Conservation (phyloP, 2,329 filamentous ascomycete genomes). For the Curvularia spicifera region DNA sequence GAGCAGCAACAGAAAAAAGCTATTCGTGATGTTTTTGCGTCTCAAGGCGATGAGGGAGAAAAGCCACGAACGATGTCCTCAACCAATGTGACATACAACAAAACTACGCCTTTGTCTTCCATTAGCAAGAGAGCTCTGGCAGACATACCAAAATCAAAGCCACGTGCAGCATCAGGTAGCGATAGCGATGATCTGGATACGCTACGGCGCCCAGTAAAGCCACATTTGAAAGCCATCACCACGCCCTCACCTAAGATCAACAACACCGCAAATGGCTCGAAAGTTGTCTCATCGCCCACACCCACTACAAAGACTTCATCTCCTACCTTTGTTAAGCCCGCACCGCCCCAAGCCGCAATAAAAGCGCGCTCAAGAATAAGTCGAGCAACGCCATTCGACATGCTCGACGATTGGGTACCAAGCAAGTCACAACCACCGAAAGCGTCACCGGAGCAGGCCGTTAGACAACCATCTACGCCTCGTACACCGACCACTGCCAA, state of each 20-base stretch:
- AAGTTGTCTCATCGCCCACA: constrained; percentile 1
- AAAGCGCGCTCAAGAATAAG: constrained; percentile 24
- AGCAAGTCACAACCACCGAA: constrained; percentile 8
- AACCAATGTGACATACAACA: not conserved
- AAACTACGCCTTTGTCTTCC: not conserved
- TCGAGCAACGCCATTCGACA: constrained; percentile 34
- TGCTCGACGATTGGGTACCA: constrained; percentile 34
- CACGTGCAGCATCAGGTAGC: constrained; percentile 16
- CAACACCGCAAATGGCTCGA: not conserved
- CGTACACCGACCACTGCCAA: not conserved
- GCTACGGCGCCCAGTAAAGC: constrained; percentile 13
- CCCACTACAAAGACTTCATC: constrained; percentile 2
- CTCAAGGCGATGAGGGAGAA: constrained; percentile 14
- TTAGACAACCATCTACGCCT: not conserved
- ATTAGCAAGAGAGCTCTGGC: not conserved
- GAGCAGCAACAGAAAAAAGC: constrained; percentile 40
- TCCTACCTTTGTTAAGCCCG: constrained; percentile 29
- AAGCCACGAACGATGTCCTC: not conserved
- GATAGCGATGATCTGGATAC: constrained; percentile 44
- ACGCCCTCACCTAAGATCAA: constrained; percentile 6
- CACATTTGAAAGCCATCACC: constrained; percentile 6
- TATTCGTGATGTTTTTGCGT: constrained; percentile 33
- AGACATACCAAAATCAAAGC: not conserved
- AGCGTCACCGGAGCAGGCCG: constrained; percentile 3
- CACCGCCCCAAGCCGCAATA: constrained; percentile 17